Evolutionary conservation across 1,284 basidiomycete genomes (phyloP), one percentile per base, ranked within the genome.

Genomic region (Salmacisia buchloeana): DNA sequence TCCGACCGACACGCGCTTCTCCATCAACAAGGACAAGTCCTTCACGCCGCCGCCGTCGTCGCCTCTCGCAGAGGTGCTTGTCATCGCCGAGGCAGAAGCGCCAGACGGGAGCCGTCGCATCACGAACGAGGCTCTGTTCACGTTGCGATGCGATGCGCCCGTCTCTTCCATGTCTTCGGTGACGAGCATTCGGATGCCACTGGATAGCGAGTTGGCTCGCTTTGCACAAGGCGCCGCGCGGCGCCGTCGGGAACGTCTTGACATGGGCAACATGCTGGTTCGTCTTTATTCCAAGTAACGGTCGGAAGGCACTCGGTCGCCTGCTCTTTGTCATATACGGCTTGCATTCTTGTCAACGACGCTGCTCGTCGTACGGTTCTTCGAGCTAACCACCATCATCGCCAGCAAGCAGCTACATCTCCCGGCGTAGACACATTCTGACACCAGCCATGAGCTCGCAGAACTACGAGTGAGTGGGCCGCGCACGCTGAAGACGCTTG

Each of bases 81-180:
- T 75, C 18, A 52, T 73, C 2, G 73, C 71, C 1, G 63, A 67
- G 60, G 71, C 71, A 13, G 73, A 75, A 27, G 58, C 65, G 23
- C 59, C 49, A n/a, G 64, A 69, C 29, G 73, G 71, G 2, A 67
- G 63, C 12, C 62, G 62, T 34, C 62, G 71, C 29, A 60, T 70
- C 12, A 72, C 71, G 5, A 75, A 75, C 60, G 73, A 75, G 54
- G 71, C 69, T 6, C 63, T 75, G 6, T 73, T 75, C 59, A 74
- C 72, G 12, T 58, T 74, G 15, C 69, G 70, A 3, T 70, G 31
- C 21, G 59, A 52, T 9, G 35, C 15, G 35, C 2, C 10, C 31
- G 18, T n/a, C 29, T 9, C 9, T 1, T n/a, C 57, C 12, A 34
- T 29, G 39, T 12, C 15, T 23, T 39, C 9, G 43, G 56, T 56